phyloP scores from a whole-genome alignment of 2,329 filamentous ascomycete genomes.

The Cladosporium sp. region DNA sequence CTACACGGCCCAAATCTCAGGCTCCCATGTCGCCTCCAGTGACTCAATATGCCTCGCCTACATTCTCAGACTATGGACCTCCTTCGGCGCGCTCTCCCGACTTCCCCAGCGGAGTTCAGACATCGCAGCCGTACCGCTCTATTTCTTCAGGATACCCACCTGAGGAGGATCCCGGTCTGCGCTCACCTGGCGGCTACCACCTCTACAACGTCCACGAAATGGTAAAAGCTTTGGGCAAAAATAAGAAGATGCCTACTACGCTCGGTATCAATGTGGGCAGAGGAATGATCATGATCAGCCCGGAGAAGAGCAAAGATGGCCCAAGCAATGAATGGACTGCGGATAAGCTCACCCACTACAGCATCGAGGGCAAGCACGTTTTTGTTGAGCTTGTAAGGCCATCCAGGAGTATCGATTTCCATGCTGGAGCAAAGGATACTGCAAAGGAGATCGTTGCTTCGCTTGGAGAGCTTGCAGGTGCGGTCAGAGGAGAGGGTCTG shows the following conservation, averaged over 20 bases:
- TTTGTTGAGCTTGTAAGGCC: constrained; percentile 91
- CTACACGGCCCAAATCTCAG: constrained; percentile 62
- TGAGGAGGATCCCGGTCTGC: constrained; percentile 22
- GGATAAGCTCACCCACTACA: constrained; percentile 95
- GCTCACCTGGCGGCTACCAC: constrained; percentile 78
- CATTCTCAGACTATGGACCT: constrained; percentile 38
- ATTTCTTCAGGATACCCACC: constrained; percentile 32
- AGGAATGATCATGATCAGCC: constrained; percentile 85
- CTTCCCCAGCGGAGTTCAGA: constrained; percentile 44
- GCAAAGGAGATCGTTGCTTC: constrained; percentile 88
- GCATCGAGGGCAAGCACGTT: constrained; percentile 95
- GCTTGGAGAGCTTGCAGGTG: constrained; percentile 86
- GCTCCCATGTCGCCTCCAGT: constrained; percentile 45
- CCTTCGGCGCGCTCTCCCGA: constrained; percentile 41
- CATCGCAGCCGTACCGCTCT: constrained; percentile 58
- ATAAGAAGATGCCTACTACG: constrained; percentile 98
- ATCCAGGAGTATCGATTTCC: constrained; percentile 94
- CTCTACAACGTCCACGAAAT: constrained; percentile 98
- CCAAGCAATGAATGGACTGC: constrained; percentile 90
- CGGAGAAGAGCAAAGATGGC: constrained; percentile 80
- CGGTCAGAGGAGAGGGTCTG: constrained; percentile 77
- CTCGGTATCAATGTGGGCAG: constrained; percentile 89
- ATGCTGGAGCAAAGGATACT: constrained; percentile 95
- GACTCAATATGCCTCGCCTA: constrained; percentile 35
- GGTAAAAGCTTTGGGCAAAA: constrained; percentile 94